Evolutionary conservation across 1,284 basidiomycete genomes (phyloP).

Genomic region (Melampsora americana): DNA sequence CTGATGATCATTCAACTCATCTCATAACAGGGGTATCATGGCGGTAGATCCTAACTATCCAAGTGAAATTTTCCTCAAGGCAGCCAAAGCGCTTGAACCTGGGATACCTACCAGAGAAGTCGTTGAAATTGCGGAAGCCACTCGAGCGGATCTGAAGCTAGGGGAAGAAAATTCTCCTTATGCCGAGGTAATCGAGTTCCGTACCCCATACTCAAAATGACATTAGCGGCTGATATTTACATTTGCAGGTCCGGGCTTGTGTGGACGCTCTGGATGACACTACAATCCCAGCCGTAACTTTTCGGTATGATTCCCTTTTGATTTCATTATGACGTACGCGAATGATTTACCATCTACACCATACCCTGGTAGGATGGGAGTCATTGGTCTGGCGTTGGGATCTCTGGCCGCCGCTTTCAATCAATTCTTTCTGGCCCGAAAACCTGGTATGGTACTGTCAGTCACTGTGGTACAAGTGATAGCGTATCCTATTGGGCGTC

Average conservation of each 20-base stretch:
- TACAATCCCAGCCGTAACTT: slow-evolving; percentile 73
- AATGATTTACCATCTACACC: not conserved
- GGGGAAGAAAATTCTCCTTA: slow-evolving; percentile 67
- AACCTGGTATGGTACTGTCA: slow-evolving; percentile 25
- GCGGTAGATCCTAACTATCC: slow-evolving; percentile 35
- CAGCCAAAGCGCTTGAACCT: slow-evolving; percentile 26
- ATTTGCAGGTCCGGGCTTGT: slow-evolving; percentile 61
- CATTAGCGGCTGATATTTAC: not conserved
- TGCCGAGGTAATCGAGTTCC: slow-evolving; percentile 63
- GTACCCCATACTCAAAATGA: not conserved
- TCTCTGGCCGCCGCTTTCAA: slow-evolving; percentile 26
- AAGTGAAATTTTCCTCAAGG: slow-evolving; percentile 10
- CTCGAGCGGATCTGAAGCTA: slow-evolving; percentile 24
- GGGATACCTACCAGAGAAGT: slow-evolving; percentile 17
- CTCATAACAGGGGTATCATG: slow-evolving; percentile 2
- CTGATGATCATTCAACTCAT: no score
- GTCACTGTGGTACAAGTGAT: slow-evolving; percentile 31
- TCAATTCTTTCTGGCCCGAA: slow-evolving; percentile 38
- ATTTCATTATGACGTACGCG: not conserved
- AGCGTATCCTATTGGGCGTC: slow-evolving; percentile 40
- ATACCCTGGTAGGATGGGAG: slow-evolving; percentile 24
- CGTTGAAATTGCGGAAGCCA: slow-evolving; percentile 9
- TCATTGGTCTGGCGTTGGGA: slow-evolving; percentile 30
- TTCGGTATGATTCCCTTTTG: slow-evolving; percentile 57
- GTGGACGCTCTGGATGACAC: slow-evolving; percentile 75